Base-by-base conservation (phyloP, 768 basidiomycete genomes). In the Termitomyces sp. region DNA sequence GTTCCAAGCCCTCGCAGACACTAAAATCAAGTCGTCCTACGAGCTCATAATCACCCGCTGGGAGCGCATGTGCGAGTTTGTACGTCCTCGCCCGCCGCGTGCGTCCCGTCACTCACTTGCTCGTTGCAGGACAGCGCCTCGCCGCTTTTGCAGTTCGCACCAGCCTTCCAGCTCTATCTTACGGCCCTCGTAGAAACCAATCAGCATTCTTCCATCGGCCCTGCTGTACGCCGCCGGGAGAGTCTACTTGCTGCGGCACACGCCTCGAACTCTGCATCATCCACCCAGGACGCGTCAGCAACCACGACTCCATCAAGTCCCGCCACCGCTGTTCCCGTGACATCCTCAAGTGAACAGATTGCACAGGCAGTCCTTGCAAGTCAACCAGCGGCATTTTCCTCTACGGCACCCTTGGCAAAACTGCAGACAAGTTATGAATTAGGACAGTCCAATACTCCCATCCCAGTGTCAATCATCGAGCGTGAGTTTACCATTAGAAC, bases 1-100 rank as follows among this genome's bases (percentile, higher is more conserved):
- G 15, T 87, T 84, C 68, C 79, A 82, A 24, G 90, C 87, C 18
- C 73, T 94, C 29, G 64, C 81, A 22, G 81, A 82, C 0, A 87
- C 87, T 0, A 81, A 83, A 51, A 74, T 87, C 34, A 83, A 81
- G 56, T 78, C 85, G 13, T 90, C 84, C 0, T 86, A 86, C 68
- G 86, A 91, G 58, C 73, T 88, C 24, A 73, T 92, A 56, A 83
- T 91, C 56, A 84, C 75, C 65, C 82, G 90, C 55, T 94, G 92
- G 91, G 91, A 94, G 68, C 79, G 85, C 62, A 84, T 87, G 80
- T 82, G 82, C 65, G 88, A 92, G 80, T 91, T 87, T 67, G 92
- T 92, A 73, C 64, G 89, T 83, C 52, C 37, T 12, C 15, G 12
- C 47, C 9, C 42, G 50, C 51, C 29, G 29, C 24, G 4, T 16